Evolutionary conservation across 805 yeast genomes (phyloP), one percentile per base, ranked within the genome.

Genomic region (Kodamaea neixiangensis): DNA sequence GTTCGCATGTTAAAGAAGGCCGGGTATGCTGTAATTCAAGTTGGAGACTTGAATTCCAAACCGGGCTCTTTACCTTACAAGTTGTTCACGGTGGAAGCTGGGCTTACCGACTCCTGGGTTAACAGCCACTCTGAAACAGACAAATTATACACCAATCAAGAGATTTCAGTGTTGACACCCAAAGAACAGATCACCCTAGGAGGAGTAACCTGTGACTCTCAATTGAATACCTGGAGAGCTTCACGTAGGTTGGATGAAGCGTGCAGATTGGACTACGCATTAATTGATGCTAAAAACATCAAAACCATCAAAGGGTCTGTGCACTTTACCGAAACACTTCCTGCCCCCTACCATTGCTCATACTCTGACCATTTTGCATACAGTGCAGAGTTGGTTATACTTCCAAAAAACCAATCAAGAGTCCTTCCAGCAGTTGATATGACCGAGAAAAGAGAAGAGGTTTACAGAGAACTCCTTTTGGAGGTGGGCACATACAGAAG

Each of bases 321-420:
- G 1, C 77, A 76, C 22, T 92, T 94, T 62, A 84, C 90, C 1
- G 96, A 89, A 43, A 61, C 65, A 18, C 69, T 89, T 7, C 86
- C 87, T 0, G 76, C 71, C 1, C 74, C 88, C 1, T 57, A 50
- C 11, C 51, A 62, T 33, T 71, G 96, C 21, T 87, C 96, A 3
- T 85, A 80, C 54, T 89, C 97, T 0, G 99, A 94, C 63, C 99
- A 94, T 72, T 94, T 94, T 75, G 99, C 93, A 0, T 88, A 86
- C 59, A 57, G 62, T 46, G 68, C 69, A n/a, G 67, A 69, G 49
- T 54, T 73, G 5, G 35, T 44, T 17, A 47, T 73, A 29, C 43
- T 39, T 7, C 21, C 37, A 3, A 51, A 55, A 25, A 57, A 14
- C 5, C 44, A 43, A 17, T 3, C 17, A 7, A 43, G 38, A 4